Percentiles rank a stretch among this genome's conserved stretches.
Conservation (phyloP, 129 eudicot genomes). For the Flaveria robusta region DNA sequence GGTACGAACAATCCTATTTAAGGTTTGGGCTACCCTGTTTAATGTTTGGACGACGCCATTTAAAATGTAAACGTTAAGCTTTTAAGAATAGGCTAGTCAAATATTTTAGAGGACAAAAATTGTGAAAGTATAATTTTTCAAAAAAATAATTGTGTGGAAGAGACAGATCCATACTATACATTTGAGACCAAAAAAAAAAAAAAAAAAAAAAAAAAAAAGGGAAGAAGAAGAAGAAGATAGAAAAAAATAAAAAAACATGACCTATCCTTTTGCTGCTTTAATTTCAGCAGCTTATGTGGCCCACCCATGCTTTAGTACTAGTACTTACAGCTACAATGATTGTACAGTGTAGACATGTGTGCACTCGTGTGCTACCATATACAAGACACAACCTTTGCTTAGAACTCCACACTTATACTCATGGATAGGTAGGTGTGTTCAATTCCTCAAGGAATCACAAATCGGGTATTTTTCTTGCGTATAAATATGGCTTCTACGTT, state of each 20-base stretch:
- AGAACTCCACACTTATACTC: slow-evolving; percentile 30
- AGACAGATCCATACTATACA: no score
- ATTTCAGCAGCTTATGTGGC: background rate
- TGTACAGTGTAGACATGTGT: no score
- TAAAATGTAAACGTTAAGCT: no score
- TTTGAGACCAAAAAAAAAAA: background rate
- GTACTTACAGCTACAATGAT: background rate
- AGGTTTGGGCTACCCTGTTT: no score
- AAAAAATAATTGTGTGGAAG: no score
- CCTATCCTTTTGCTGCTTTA: background rate
- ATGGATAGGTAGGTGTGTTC: slow-evolving; percentile 14
- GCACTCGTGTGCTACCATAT: slow-evolving; percentile 10
- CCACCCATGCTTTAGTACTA: background rate
- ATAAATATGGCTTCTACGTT: slow-evolving; percentile 23
- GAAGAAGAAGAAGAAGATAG: no score
- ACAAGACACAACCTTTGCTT: slow-evolving; percentile 19
- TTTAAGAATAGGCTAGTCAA: no score
- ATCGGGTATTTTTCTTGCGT: background rate
- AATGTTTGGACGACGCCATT: no score
- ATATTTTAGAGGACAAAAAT: no score
- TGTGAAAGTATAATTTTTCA: no score
- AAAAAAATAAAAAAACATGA: background rate
- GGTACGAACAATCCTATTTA: no score
- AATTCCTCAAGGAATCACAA: background rate
- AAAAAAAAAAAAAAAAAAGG: background rate